These are phyloP conservation scores for Hymenoscyphus fructigenus DNA, from an alignment of 2,329 filamentous ascomycete species.

Conservation along the genomic window DNA sequence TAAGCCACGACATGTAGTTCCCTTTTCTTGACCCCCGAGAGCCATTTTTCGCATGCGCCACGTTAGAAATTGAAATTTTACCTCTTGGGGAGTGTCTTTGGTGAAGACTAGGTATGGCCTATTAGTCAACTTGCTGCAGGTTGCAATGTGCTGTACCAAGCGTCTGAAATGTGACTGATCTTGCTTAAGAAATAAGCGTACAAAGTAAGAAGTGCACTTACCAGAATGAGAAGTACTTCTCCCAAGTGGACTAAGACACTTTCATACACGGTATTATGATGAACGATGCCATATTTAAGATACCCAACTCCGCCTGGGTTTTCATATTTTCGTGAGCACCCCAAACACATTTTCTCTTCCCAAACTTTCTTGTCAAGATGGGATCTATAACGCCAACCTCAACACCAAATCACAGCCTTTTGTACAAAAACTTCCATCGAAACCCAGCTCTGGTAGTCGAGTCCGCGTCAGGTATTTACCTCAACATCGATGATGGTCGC, in stretches of 20 bases:
- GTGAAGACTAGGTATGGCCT: neutral
- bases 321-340: neutral
- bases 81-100: neutral
- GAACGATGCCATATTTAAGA: neutral
- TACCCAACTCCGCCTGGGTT: neutral
- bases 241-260: neutral
- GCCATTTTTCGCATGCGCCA: neutral
- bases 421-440: conserved; percentile 4
- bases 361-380: neutral
- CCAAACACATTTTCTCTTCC: neutral
- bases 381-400: neutral
- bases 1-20: no score
- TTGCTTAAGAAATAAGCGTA: neutral
- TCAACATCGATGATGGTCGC: conserved; percentile 41
- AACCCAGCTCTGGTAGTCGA: conserved; percentile 1
- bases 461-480: conserved; percentile 11
- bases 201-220: neutral
- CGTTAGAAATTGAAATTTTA: neutral
- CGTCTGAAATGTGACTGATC: neutral
- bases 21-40: neutral
- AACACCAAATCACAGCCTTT: neutral
- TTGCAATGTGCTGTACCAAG: neutral
- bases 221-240: neutral
- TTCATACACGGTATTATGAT: neutral
- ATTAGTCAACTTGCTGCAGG: neutral